Conservation (phyloP, 225 moss, liverwort and hornwort genomes). For the Antitrichia curtipendula region DNA sequence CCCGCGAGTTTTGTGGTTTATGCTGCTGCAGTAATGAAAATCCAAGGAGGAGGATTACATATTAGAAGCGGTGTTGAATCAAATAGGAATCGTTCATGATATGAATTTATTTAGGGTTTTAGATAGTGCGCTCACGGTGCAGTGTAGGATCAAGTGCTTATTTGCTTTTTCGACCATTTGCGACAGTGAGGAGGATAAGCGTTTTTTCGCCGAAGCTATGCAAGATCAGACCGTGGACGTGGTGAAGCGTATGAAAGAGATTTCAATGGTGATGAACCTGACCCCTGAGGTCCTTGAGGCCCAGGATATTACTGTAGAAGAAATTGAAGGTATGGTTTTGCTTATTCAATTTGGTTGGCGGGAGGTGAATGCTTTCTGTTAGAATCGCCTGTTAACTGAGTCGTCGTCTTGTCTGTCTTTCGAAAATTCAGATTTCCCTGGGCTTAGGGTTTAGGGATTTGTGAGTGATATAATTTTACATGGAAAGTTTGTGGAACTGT, state of each 20-base stretch:
- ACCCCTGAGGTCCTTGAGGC: conserved; percentile 56
- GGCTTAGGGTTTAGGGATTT: not conserved
- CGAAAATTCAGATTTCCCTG: not conserved
- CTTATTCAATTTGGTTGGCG: not conserved
- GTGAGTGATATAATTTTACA: not conserved
- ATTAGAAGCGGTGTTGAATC: not conserved
- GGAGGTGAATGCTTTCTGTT: not conserved
- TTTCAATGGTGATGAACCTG: conserved; percentile 62
- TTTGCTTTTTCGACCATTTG: not conserved
- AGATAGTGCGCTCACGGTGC: not conserved
- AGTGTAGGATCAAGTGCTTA: not conserved
- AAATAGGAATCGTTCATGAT: not conserved
- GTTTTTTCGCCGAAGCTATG: conserved; percentile 76
- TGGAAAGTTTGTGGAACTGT: not conserved
- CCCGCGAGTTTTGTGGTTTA: not conserved
- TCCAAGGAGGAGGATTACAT: not conserved
- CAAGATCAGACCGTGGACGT: conserved; percentile 56
- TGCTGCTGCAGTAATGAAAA: not conserved
- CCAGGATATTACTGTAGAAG: conserved; percentile 56
- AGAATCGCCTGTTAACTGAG: not conserved
- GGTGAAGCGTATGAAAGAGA: conserved; percentile 86
- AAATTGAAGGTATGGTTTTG: conserved; percentile 49
- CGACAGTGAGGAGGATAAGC: conserved; percentile 66
- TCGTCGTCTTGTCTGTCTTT: not conserved
- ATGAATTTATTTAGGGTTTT: not conserved